Conservation (phyloP, 768 basidiomycete genomes). For the Rhizopogon vesiculosus region DNA sequence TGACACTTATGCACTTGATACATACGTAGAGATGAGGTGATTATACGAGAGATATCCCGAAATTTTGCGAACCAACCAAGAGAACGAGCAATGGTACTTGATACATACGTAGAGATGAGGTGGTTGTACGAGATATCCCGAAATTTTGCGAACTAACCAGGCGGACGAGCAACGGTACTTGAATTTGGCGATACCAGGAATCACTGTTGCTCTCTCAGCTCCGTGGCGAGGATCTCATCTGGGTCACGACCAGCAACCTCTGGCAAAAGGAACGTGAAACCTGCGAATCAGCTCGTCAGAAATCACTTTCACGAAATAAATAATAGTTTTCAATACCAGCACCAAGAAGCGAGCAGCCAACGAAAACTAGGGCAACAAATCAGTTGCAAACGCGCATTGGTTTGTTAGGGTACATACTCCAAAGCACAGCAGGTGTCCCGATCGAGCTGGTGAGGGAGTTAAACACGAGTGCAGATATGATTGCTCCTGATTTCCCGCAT, state of each 20-base stretch:
- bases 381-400: background rate
- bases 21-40: too few relatives aligned
- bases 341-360: constrained; percentile 57
- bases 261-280: constrained; percentile 43
- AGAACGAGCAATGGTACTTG: background rate
- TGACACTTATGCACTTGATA: too few relatives aligned
- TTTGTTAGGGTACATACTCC: constrained; percentile 48
- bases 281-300: constrained; percentile 7
- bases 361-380: constrained; percentile 45
- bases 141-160: too few relatives aligned
- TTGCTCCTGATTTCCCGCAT: constrained; percentile 69
- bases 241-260: constrained; percentile 49
- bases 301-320: background rate
- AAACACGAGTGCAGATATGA: constrained; percentile 72
- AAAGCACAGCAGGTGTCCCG: constrained; percentile 61
- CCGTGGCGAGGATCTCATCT: constrained; percentile 39
- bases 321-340: constrained; percentile 29
- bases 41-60: too few relatives aligned
- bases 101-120: too few relatives aligned
- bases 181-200: background rate
- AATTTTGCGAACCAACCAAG: background rate
- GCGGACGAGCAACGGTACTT: background rate
- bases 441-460: constrained; percentile 56
- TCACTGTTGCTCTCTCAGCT: constrained; percentile 20
- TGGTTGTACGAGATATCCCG: too few relatives aligned